Evolutionary conservation across 2,329 filamentous ascomycete genomes (phyloP).

Genomic region (Penicillium sp.): DNA sequence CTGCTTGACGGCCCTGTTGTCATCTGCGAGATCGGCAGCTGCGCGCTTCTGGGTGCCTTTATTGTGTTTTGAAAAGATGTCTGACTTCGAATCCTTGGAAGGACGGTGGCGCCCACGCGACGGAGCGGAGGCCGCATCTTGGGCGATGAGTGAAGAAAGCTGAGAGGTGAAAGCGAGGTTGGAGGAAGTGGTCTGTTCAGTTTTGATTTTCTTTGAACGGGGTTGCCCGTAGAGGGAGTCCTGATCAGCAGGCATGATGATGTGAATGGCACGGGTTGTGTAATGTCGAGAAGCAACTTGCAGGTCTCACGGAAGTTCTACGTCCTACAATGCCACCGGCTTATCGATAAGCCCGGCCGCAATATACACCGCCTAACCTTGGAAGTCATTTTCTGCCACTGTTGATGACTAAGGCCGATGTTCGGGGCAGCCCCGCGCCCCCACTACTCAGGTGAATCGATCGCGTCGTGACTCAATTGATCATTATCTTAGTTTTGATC

Average conservation of each 20-base stretch:
- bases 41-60: slow-evolving; percentile 56
- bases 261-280: background rate
- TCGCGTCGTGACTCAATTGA: slow-evolving; percentile 8
- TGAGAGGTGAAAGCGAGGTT: slow-evolving; percentile 81
- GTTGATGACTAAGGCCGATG: slow-evolving; percentile 4
- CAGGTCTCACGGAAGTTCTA: background rate
- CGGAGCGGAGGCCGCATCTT: slow-evolving; percentile 38
- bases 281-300: background rate
- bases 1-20: slow-evolving; percentile 49
- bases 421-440: slow-evolving; percentile 9
- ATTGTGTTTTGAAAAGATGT: slow-evolving; percentile 62
- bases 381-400: background rate
- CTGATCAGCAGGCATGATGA: slow-evolving; percentile 14
- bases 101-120: slow-evolving; percentile 36
- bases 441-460: slow-evolving; percentile 6
- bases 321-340: background rate
- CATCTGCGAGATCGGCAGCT: slow-evolving; percentile 46
- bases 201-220: slow-evolving; percentile 52
- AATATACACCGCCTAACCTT: background rate
- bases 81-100: slow-evolving; percentile 50
- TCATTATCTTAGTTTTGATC: background rate
- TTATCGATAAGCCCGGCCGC: slow-evolving; percentile 3
- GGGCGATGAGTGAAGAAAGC: slow-evolving; percentile 69
- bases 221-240: slow-evolving; percentile 64
- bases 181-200: slow-evolving; percentile 52